Percentiles rank a stretch among this genome's conserved stretches.
Conservation (phyloP, 169 alveolate species). For the Besnoitia besnoiti region DNA sequence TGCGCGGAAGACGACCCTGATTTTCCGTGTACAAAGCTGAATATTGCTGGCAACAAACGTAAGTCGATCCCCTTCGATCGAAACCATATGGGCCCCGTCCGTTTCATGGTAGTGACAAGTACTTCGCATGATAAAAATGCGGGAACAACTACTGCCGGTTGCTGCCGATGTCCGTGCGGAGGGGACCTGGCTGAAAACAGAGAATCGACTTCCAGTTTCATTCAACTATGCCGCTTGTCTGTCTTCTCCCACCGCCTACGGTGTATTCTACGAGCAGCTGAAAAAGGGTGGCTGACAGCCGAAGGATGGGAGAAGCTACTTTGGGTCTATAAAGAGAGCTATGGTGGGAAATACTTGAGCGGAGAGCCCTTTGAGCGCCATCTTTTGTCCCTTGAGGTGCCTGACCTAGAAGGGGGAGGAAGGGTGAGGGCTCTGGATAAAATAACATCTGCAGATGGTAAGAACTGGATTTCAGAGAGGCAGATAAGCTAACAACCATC, state of each 20-base stretch:
- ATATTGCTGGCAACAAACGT: constrained; percentile 33
- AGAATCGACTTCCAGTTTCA: no score
- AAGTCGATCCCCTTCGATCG: background rate
- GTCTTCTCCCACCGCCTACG: background rate
- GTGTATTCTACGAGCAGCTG: background rate
- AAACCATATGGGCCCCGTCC: no score
- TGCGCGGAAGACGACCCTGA: background rate
- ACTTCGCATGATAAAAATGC: no score
- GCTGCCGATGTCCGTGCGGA: no score
- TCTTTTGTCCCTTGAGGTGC: constrained; percentile 40
- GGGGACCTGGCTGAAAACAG: no score
- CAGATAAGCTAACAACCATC: no score
- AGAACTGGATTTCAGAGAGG: no score
- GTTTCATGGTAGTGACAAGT: no score
- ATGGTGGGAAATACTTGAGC: background rate
- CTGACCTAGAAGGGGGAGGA: constrained; percentile 48
- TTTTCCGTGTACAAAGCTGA: background rate
- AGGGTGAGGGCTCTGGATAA: background rate
- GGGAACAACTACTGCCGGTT: no score
- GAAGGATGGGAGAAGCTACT: constrained; percentile 47
- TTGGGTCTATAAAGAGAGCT: constrained; percentile 26
- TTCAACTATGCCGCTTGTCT: background rate
- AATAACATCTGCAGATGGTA: background rate
- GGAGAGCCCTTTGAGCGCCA: constrained; percentile 10
- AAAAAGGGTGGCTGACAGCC: constrained; percentile 34